Base-by-base conservation (phyloP, 2,329 filamentous ascomycete genomes). In the Didymella keratinophila region DNA sequence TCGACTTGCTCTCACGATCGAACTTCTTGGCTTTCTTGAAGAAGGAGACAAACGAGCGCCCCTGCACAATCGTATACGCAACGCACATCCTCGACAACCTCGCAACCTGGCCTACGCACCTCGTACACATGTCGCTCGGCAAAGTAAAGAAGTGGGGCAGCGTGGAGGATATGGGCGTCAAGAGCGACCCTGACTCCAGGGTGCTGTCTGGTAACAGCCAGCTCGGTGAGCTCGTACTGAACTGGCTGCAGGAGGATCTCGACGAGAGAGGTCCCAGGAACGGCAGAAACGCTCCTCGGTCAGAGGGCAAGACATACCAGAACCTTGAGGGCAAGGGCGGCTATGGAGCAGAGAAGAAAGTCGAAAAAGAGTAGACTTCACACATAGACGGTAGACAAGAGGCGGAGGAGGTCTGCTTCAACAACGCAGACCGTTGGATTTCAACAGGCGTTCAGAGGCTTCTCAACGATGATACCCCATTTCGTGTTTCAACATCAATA, bases 41-140 rank as follows among this genome's bases (percentile, higher is more conserved):
- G 78, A 82, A 83, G 59, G 95, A 99, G 86, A 97, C 94, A 0
- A 90, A 94, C 79, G 81, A 74, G 8, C 83, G 94, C 52, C 83
- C 87, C 37, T 97, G 93, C 74, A 97, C 95, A 4, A 91, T 99
- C 69, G 93, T 99, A 28, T 99, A 99, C 76, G 95, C 95, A 8
- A 99, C 95, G 14, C 95, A 99, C 78, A 97, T 99, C 64, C 80
- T 99, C 67, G 95, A 99, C 75, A 97, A 98, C 76, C 81, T 99
- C 49, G 93, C 93, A 0, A 88, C 89, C 20, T 99, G 95, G 95
- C 95, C 95, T 7, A 96, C 91, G 1, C 93, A 99, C 78, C 82
- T 99, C 36, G 93, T 96, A 48, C 94, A 98, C 76, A 97, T 99
- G 94, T 89, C 93, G 73, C 77, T 97, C 45, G 95, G 95, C 27